These are phyloP conservation scores for Trichoderma pleuroti DNA, from an alignment of 2,329 filamentous ascomycete species.

Conservation along the genomic window DNA sequence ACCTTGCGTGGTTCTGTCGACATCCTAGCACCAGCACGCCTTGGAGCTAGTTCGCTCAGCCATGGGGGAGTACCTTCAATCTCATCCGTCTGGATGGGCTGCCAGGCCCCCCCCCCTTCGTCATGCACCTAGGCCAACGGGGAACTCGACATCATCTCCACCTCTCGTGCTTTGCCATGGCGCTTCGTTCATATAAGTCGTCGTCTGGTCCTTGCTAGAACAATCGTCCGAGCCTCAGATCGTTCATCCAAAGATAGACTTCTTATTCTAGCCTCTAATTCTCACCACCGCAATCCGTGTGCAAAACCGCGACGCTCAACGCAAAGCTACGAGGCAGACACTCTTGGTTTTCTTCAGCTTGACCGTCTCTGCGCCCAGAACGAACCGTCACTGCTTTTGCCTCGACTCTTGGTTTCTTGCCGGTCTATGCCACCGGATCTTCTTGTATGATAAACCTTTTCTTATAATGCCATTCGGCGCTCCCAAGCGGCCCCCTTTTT, in stretches of 20 bases:
- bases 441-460: neutral
- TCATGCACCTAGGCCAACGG: conserved; percentile 17
- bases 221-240: conserved; percentile 18
- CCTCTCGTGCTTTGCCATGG: conserved; percentile 10
- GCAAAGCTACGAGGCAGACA: neutral
- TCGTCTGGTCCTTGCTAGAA: conserved; percentile 18
- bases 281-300: neutral
- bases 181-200: conserved; percentile 21
- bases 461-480: neutral
- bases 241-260: conserved; percentile 20
- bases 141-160: conserved; percentile 15
- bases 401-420: neutral
- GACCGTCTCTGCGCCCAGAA: neutral
- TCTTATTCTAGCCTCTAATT: conserved; percentile 1
- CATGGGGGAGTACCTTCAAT: conserved; percentile 17
- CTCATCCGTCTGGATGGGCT: conserved; percentile 15
- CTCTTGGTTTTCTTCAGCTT: neutral
- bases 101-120: conserved; percentile 16
- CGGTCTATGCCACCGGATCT: neutral
- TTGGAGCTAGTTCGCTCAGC: conserved; percentile 20
- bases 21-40: conserved; percentile 14
- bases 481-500: neutral
- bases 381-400: neutral
- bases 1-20: conserved; percentile 17
- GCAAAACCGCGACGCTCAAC: neutral